Evolutionary conservation across 2,329 filamentous ascomycete genomes (phyloP), one percentile per base, ranked within the genome.

Genomic region (Cyphellophora attinorum): DNA sequence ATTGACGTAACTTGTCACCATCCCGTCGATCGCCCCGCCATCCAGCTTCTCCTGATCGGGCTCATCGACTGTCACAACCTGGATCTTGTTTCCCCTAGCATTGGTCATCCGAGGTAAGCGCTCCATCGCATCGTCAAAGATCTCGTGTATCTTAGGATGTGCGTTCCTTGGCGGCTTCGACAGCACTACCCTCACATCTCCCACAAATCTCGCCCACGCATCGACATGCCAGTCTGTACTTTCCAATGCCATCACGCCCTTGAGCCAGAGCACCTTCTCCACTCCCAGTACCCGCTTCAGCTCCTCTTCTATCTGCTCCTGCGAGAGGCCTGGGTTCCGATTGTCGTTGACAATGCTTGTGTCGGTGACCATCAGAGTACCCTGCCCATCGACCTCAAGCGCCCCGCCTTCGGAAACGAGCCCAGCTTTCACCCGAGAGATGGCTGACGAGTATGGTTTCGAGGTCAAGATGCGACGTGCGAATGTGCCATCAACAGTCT

Each of bases 211-310:
- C 8, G 46, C 49, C 33, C 51, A 46, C 6, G 51, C 53, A 45
- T 56, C 52, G 29, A 54, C 42, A 44, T 58, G 55, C 30, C 46
- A 51, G 34, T 58, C 55, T 5, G 55, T 58, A 17, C 56, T 46
- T 46, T 58, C 55, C 5, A 52, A 37, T 8, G 38, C 48, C 15
- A 47, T 45, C 3, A 51, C 41, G 2, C 53, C 55, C 3, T 53
- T 52, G 14, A 57, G 45, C 55, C 55, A 58, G 5, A 58, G 51
- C 12, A 58, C 48, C 19, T 51, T 52, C 19, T 31, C 38, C 5
- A 57, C 50, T 3, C 52, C 55, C 3, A 57, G 38, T 14, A 51
- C 30, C 2, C 48, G 42, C 3, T 29, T 16, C 6, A 57, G 37
- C 18, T 56, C 51, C 1, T 29, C 25, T 33, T 58, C 55, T 6